These are phyloP conservation scores for Venturia carpophila DNA, from an alignment of 2,329 filamentous ascomycete genomes.

Conservation along the genomic window DNA sequence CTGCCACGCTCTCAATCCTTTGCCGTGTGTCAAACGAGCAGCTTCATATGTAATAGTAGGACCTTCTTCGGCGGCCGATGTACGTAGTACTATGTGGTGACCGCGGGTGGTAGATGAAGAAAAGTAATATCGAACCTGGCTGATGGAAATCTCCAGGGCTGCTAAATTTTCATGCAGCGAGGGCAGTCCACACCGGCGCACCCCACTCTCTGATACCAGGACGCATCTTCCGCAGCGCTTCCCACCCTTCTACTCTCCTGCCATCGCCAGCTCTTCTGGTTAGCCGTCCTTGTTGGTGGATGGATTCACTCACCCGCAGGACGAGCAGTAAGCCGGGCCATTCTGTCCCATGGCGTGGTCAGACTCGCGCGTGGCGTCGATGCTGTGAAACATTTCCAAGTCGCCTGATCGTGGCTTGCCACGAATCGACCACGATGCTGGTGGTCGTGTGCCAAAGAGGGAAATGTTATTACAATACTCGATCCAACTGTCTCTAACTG, in stretches of 20 bases:
- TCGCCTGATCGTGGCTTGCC: constrained; percentile 5
- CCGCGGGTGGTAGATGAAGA: background rate
- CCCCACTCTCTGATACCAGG: constrained; percentile 14
- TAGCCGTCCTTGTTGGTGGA: background rate
- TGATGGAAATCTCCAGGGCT: constrained; percentile 5
- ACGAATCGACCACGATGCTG: constrained; percentile 1
- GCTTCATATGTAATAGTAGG: background rate
- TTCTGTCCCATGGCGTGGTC: background rate
- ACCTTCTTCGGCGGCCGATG: constrained; percentile 3
- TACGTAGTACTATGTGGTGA: background rate
- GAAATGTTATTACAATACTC: background rate
- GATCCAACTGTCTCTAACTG: background rate
- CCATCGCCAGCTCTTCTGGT: constrained; percentile 1
- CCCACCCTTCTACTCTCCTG: background rate
- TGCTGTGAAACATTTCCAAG: background rate
- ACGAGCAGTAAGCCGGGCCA: background rate
- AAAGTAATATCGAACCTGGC: constrained; percentile 11
- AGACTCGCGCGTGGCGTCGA: background rate
- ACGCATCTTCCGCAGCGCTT: background rate
- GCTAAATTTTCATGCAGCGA: constrained; percentile 8
- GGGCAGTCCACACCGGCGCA: background rate
- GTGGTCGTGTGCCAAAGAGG: background rate
- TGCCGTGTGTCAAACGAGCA: background rate
- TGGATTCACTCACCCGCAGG: background rate
- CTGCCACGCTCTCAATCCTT: background rate